Evolutionary conservation across 2,329 filamentous ascomycete species (phyloP).

Genomic region (Colletotrichum ledebouriae): DNA sequence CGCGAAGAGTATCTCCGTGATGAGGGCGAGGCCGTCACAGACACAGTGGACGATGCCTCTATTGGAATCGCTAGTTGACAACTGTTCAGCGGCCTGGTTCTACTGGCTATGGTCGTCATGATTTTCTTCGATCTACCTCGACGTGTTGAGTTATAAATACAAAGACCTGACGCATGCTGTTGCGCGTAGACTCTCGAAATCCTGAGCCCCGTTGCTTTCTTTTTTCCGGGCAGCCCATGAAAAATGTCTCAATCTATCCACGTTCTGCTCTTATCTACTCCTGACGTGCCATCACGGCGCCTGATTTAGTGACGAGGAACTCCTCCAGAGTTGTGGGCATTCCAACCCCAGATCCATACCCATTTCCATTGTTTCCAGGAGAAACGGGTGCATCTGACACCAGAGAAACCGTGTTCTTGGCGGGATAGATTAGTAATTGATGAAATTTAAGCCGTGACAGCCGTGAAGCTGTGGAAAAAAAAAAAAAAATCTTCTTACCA

Average conservation of each 20-base stretch:
- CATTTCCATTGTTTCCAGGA: slow-evolving; percentile 20
- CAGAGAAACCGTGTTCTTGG: slow-evolving; percentile 34
- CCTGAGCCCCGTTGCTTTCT: background rate
- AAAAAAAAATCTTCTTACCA: slow-evolving; percentile 46
- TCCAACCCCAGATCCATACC: slow-evolving; percentile 16
- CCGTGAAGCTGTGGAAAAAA: background rate
- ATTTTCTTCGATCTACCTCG: slow-evolving; percentile 14
- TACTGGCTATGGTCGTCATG: slow-evolving; percentile 14
- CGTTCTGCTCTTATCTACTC: background rate
- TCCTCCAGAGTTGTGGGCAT: slow-evolving; percentile 30
- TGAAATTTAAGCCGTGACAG: too few species aligned
- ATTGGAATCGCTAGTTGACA: slow-evolving; percentile 15
- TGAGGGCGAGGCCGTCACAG: background rate
- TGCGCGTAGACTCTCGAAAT: background rate
- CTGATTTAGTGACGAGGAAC: slow-evolving; percentile 34
- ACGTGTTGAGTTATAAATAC: slow-evolving; percentile 8
- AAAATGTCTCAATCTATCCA: too few species aligned
- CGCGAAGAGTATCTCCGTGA: background rate
- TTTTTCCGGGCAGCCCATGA: background rate
- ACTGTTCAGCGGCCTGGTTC: background rate
- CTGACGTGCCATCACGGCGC: slow-evolving; percentile 24
- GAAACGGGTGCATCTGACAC: slow-evolving; percentile 21
- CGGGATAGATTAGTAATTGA: too few species aligned
- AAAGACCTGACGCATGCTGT: background rate
- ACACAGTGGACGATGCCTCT: background rate